Conservation (phyloP, 495 filamentous ascomycete genomes). For the Penicillium nucicola region DNA sequence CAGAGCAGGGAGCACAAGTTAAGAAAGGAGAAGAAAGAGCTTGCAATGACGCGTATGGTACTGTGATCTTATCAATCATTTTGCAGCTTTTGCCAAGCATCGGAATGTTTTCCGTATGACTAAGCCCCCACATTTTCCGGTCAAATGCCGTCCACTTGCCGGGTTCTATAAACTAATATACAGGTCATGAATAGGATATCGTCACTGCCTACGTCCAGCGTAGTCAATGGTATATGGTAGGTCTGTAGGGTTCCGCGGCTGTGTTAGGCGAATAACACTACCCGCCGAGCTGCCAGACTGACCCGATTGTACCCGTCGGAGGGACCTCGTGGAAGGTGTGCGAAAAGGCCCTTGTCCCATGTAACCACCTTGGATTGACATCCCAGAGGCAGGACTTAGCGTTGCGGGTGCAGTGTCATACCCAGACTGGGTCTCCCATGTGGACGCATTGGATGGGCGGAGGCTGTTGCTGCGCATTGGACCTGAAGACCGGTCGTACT, state of each 20-base stretch:
- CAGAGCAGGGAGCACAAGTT: neutral
- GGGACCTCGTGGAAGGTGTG: constrained; percentile 37
- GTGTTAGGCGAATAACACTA: constrained; percentile 47
- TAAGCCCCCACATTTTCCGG: constrained; percentile 20
- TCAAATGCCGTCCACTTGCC: constrained; percentile 1
- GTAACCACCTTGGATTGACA: constrained; percentile 10
- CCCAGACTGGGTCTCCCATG: constrained; percentile 30
- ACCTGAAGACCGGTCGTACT: constrained; percentile 16
- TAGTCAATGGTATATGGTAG: constrained; percentile 43
- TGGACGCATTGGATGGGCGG: constrained; percentile 30
- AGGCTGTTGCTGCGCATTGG: constrained; percentile 29
- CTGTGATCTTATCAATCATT: constrained; percentile 34
- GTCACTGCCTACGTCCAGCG: constrained; percentile 17
- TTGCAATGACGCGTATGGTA: constrained; percentile 5
- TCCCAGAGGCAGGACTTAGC: constrained; percentile 16
- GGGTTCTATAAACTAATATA: constrained; percentile 19
- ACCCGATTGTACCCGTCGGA: constrained; percentile 34
- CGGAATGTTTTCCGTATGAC: constrained; percentile 18
- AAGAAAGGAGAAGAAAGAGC: neutral
- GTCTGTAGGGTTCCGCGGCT: constrained; percentile 34
- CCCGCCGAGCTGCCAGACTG: constrained; percentile 38
- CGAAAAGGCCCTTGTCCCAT: constrained; percentile 7
- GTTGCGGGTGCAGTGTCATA: constrained; percentile 28
- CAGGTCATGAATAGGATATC: constrained; percentile 4
- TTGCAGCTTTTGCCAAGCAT: constrained; percentile 23